These are phyloP conservation scores for Kwoniella sp. DNA, from an alignment of 768 basidiomycete species.

Conservation along the genomic window DNA sequence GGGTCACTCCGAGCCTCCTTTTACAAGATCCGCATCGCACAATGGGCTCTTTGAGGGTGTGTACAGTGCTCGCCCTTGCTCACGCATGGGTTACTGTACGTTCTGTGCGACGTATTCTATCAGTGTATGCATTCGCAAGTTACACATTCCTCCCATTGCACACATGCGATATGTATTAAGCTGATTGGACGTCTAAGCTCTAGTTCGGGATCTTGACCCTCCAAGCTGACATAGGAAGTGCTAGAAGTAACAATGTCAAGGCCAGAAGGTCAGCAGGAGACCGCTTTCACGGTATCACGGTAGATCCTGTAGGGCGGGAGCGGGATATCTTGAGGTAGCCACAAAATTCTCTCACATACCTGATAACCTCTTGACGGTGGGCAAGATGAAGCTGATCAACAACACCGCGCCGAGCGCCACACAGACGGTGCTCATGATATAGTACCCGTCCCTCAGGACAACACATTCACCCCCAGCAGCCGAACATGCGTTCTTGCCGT, in stretches of 20 bases:
- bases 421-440: slow-evolving; percentile 78
- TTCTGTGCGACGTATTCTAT: too few relatives aligned
- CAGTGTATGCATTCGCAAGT: too few relatives aligned
- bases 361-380: slow-evolving; percentile 82
- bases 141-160: not conserved
- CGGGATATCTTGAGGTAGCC: too few relatives aligned
- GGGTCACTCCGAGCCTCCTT: too few relatives aligned
- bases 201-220: slow-evolving; percentile 49
- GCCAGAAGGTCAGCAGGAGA: not conserved
- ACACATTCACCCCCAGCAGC: slow-evolving; percentile 77
- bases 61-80: too few relatives aligned
- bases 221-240: slow-evolving; percentile 47
- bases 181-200: not conserved
- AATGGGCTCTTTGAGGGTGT: too few relatives aligned
- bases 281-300: not conserved
- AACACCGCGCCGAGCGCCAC: slow-evolving; percentile 73
- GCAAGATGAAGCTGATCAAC: slow-evolving; percentile 75
- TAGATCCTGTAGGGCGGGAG: not conserved
- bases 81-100: too few relatives aligned
- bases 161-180: not conserved
- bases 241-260: slow-evolving; percentile 15
- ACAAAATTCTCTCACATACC: slow-evolving; percentile 60
- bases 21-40: too few relatives aligned
- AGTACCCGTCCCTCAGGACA: slow-evolving; percentile 88
- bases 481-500: slow-evolving; percentile 77